phyloP scores from a whole-genome alignment of 2,329 filamentous ascomycete genomes.

The Arachnomyces sp. region DNA sequence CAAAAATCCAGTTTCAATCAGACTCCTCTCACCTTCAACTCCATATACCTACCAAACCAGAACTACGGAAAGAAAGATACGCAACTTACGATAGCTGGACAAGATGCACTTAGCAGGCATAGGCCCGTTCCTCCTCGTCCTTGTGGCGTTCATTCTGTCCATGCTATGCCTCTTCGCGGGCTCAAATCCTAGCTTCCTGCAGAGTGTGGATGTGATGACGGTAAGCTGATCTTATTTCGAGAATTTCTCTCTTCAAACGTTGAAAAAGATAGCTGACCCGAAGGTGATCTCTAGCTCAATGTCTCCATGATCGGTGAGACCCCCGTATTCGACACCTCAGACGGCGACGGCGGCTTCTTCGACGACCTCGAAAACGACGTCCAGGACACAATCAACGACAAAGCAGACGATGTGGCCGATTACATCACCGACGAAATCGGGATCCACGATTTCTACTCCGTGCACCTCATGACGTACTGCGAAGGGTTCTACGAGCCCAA shows the following conservation, averaged over 20 bases:
- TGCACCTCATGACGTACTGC: constrained; percentile 55
- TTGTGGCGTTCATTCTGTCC: constrained; percentile 45
- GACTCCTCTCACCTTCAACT: too few species aligned
- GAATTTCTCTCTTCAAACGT: not conserved
- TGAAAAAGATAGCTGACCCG: constrained; percentile 8
- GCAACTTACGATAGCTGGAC: too few species aligned
- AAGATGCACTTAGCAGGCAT: too few species aligned
- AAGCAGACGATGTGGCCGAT: too few species aligned
- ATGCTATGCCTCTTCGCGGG: constrained; percentile 52
- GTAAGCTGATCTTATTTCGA: constrained; percentile 21
- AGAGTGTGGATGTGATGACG: constrained; percentile 47
- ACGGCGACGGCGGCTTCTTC: constrained; percentile 24
- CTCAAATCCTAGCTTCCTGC: constrained; percentile 45
- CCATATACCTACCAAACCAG: too few species aligned
- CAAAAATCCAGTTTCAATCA: too few species aligned
- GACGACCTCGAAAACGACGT: constrained; percentile 32
- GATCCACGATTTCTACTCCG: constrained; percentile 53
- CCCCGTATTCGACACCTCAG: constrained; percentile 21
- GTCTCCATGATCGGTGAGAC: constrained; percentile 45
- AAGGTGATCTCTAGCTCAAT: constrained; percentile 40
- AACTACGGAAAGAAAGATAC: too few species aligned
- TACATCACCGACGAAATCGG: constrained; percentile 41
- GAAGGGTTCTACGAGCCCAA: constrained; percentile 34
- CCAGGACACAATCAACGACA: constrained; percentile 21
- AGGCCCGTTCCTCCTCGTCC: constrained; percentile 30